phyloP scores from a whole-genome alignment of 805 yeast genomes.

The Barnettozyma sp. region DNA sequence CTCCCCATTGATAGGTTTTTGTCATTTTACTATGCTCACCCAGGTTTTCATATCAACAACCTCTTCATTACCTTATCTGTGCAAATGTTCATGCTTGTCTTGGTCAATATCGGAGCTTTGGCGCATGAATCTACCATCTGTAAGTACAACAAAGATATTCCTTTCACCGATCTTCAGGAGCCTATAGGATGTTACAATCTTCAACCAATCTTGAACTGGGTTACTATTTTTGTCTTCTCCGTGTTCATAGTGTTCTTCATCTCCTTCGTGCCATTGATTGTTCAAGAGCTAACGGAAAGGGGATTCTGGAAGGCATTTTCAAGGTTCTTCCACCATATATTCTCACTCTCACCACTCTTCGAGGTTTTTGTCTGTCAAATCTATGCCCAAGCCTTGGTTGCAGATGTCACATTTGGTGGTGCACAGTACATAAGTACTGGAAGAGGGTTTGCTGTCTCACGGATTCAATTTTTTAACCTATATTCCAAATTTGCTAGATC shows the following conservation, averaged over 20 bases:
- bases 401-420: conserved; percentile 82
- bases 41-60: conserved; percentile 92
- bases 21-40: conserved; percentile 93
- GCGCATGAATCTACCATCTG: conserved; percentile 68
- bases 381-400: conserved; percentile 69
- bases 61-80: conserved; percentile 80
- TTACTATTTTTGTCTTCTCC: conserved; percentile 78
- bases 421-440: conserved; percentile 92
- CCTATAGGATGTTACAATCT: conserved; percentile 86
- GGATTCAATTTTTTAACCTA: conserved; percentile 63
- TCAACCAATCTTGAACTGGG: conserved; percentile 86
- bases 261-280: conserved; percentile 78
- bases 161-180: conserved; percentile 62
- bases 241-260: conserved; percentile 91
- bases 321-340: conserved; percentile 67
- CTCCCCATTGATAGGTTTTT: conserved; percentile 84
- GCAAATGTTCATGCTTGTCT: conserved; percentile 76
- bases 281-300: conserved; percentile 83
- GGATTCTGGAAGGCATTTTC: conserved; percentile 70
- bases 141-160: conserved; percentile 53
- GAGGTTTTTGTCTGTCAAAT: conserved; percentile 95
- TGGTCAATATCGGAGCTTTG: conserved; percentile 75
- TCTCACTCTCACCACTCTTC: conserved; percentile 82
- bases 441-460: conserved; percentile 84
- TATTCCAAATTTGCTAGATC: conserved; percentile 71